phyloP scores from a whole-genome alignment of 768 basidiomycete genomes.

The Pilatotrama ljubarskyi region DNA sequence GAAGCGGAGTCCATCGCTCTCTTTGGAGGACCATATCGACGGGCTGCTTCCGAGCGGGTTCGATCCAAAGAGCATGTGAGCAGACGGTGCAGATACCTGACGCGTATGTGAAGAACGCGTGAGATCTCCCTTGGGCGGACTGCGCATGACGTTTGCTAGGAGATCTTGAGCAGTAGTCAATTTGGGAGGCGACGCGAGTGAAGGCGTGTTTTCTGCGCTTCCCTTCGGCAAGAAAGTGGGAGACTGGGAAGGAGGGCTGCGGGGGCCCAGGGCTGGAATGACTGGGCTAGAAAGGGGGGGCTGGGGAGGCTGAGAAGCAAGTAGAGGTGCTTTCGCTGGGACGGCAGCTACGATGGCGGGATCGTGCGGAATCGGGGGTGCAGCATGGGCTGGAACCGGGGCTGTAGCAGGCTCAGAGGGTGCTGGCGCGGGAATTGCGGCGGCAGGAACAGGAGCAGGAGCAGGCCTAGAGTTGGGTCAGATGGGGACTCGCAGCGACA shows the following conservation, averaged over 20 bases:
- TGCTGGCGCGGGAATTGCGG: slow-evolving; percentile 5
- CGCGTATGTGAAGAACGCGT: slow-evolving; percentile 22
- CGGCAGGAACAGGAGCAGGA: slow-evolving; percentile 25
- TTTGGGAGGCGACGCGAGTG: slow-evolving; percentile 22
- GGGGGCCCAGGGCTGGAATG: not conserved
- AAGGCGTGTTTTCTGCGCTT: slow-evolving; percentile 25
- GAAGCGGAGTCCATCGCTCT: slow-evolving; percentile 36
- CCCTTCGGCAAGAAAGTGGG: slow-evolving; percentile 21
- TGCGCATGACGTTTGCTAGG: slow-evolving; percentile 52
- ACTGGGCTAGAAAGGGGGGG: slow-evolving; percentile 4
- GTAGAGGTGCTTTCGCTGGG: not conserved
- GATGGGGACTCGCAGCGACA: not conserved
- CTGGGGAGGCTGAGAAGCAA: slow-evolving; percentile 3
- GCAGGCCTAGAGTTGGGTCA: not conserved
- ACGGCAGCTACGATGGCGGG: not conserved
- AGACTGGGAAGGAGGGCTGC: slow-evolving; percentile 2
- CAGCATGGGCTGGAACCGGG: slow-evolving; percentile 22
- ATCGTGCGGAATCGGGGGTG: slow-evolving; percentile 19
- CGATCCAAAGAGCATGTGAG: slow-evolving; percentile 54
- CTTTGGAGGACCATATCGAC: slow-evolving; percentile 70
- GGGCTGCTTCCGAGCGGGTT: slow-evolving; percentile 29
- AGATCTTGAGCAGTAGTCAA: slow-evolving; percentile 69
- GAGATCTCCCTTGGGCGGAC: slow-evolving; percentile 21
- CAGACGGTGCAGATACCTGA: slow-evolving; percentile 36
- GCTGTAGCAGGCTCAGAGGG: not conserved